Base-by-base conservation (phyloP, 768 basidiomycete species). In the Sporobolomyces pararoseus region DNA sequence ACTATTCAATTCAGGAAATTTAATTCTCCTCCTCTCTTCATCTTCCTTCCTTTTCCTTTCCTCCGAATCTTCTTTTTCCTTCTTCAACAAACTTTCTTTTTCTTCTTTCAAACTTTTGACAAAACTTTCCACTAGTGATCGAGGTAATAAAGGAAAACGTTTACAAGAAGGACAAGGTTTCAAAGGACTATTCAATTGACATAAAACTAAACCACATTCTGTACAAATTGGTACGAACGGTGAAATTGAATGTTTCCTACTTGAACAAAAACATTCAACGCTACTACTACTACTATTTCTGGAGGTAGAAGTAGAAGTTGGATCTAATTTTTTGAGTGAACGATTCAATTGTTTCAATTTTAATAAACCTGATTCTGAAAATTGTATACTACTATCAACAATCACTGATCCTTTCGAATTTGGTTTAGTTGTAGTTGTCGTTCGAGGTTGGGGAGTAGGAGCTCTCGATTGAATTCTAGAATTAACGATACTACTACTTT, bases 101-200 rank as follows among this genome's bases (percentile, higher is more conserved):
- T 6, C 0, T 0, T 23, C 3, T 9, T 23, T 23, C 37, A 72
- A 59, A 2, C 64, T 14, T 12, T 63, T 21, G 59, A 68, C 47
- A 64, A 62, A 54, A 0, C 63, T 25, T 7, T 66, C 44, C 19
- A 34, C 31, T 17, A 16, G 7, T 21, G 63, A 9, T 0, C 60
- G 19, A 34, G 64, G 32, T 47, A 68, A 53, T 58, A 72, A 63
- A 4, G 66, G 64, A 3, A 52, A 34, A 49, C 51, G 59, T 2
- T 47, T 6, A 53, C 71, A 72, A 5, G 71, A 72, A 17, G 71
- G 71, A 55, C 71, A 72, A 27, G 63, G 66, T 5, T 37, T 9
- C 46, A 49, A 55, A 37, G 71, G 71, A 19, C 35, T 7, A 53
- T 72, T 72, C 59, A 72, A 63, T 7, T 63, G 9, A 54, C 71